Conservation (phyloP, 1,284 basidiomycete genomes). For the Chondrostereum purpureum region DNA sequence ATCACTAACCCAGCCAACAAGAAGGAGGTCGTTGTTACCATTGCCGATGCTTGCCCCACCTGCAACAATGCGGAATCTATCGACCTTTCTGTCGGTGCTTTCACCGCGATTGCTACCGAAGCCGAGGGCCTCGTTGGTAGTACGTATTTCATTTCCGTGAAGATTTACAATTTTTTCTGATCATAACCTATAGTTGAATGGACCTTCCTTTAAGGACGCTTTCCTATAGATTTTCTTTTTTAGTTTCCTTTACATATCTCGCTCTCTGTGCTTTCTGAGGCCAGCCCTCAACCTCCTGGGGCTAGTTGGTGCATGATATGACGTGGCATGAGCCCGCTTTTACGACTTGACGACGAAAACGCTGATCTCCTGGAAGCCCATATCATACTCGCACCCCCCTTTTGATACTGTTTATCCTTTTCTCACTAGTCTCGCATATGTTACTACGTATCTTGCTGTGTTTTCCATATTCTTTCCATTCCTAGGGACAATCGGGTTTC, state of each 20-base stretch:
- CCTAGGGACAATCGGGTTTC: no score
- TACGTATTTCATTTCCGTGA: slow-evolving; percentile 26
- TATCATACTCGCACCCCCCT: not conserved
- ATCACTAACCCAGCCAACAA: slow-evolving; percentile 60
- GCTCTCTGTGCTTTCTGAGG: no score
- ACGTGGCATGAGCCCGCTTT: slow-evolving; percentile 12
- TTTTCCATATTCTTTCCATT: no score
- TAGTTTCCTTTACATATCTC: no score
- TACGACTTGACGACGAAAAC: slow-evolving; percentile 9
- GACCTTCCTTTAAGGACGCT: slow-evolving; percentile 32
- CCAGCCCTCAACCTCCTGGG: slow-evolving; percentile 11
- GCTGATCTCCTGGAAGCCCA: slow-evolving; percentile 4
- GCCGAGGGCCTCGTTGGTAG: slow-evolving; percentile 56
- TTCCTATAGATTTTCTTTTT: slow-evolving; percentile 13
- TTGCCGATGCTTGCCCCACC: slow-evolving; percentile 83
- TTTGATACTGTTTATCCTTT: slow-evolving; percentile 8
- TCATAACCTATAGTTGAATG: no score
- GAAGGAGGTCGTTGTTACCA: slow-evolving; percentile 52
- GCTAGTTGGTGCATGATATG: slow-evolving; percentile 12
- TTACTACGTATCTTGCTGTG: not conserved
- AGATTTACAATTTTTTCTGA: slow-evolving; percentile 4
- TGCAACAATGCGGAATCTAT: slow-evolving; percentile 64
- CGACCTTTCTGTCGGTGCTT: slow-evolving; percentile 77
- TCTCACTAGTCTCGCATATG: not conserved
- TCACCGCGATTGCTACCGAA: slow-evolving; percentile 51